Evolutionary conservation across 2,329 filamentous ascomycete genomes (phyloP).

Genomic region (Fusarium piperis): DNA sequence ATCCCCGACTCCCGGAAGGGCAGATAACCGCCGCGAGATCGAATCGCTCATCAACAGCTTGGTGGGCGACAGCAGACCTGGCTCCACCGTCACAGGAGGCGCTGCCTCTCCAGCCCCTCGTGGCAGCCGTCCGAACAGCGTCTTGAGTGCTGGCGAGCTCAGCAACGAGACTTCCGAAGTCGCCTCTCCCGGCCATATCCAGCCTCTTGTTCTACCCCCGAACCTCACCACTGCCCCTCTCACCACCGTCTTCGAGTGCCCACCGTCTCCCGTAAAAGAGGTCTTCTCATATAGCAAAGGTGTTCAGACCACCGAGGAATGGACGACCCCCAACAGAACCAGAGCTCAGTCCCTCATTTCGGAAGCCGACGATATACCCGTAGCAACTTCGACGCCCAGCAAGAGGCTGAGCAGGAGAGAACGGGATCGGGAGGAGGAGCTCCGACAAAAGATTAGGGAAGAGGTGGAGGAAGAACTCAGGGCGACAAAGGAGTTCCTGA

Average conservation of each 20-base stretch:
- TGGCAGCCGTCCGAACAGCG: conserved; percentile 85
- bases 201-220: conserved; percentile 62
- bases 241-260: conserved; percentile 82
- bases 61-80: conserved; percentile 79
- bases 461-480: conserved; percentile 95
- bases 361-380: conserved; percentile 69
- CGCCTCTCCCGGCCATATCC: conserved; percentile 57
- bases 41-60: conserved; percentile 87
- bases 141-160: conserved; percentile 82
- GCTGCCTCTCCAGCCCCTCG: conserved; percentile 72
- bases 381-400: conserved; percentile 66
- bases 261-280: conserved; percentile 80
- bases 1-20: conserved; percentile 75
- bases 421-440: conserved; percentile 86
- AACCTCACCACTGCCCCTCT: conserved; percentile 78
- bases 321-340: conserved; percentile 65
- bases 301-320: conserved; percentile 87
- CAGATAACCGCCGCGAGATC: conserved; percentile 77
- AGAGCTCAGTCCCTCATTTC: conserved; percentile 55
- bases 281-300: conserved; percentile 97
- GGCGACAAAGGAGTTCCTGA: conserved; percentile 70
- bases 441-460: conserved; percentile 82
- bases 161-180: conserved; percentile 78
- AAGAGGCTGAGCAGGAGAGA: conserved; percentile 84
- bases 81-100: conserved; percentile 71